Evolutionary conservation across 2,329 filamentous ascomycete species (phyloP).

Genomic region (Botrytis squamosa): DNA sequence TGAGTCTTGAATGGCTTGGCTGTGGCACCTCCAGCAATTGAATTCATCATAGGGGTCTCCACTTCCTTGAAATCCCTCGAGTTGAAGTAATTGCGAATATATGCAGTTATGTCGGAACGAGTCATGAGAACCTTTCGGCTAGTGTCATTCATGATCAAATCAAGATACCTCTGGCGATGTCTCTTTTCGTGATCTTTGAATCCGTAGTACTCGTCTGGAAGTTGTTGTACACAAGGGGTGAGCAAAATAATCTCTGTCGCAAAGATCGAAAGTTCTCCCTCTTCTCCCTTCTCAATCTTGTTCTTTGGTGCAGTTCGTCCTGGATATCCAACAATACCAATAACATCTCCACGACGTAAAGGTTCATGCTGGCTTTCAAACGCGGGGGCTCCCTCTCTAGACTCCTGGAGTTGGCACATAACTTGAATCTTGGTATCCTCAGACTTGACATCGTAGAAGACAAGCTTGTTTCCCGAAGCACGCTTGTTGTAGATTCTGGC

Average conservation of each 20-base stretch:
- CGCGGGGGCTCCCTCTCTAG: constrained; percentile 59
- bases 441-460: constrained; percentile 84
- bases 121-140: constrained; percentile 82
- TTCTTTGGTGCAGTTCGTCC: constrained; percentile 87
- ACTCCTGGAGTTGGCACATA: constrained; percentile 84
- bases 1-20: constrained; percentile 93
- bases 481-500: constrained; percentile 90
- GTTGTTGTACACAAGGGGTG: constrained; percentile 85
- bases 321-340: constrained; percentile 82
- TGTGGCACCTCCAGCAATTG: constrained; percentile 92
- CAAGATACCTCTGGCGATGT: constrained; percentile 89
- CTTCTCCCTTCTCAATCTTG: constrained; percentile 72
- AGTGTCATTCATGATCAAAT: constrained; percentile 89
- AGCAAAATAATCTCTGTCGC: constrained; percentile 82
- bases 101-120: constrained; percentile 82
- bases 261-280: constrained; percentile 92
- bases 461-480: constrained; percentile 75
- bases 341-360: constrained; percentile 86
- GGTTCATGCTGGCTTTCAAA: constrained; percentile 90
- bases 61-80: constrained; percentile 87
- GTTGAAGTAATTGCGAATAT: constrained; percentile 85
- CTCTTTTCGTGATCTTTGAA: constrained; percentile 95
- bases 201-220: constrained; percentile 87
- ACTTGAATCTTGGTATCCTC: constrained; percentile 82
- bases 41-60: constrained; percentile 96